phyloP scores from a whole-genome alignment of 805 yeast species.

The Metschnikowia matae region DNA sequence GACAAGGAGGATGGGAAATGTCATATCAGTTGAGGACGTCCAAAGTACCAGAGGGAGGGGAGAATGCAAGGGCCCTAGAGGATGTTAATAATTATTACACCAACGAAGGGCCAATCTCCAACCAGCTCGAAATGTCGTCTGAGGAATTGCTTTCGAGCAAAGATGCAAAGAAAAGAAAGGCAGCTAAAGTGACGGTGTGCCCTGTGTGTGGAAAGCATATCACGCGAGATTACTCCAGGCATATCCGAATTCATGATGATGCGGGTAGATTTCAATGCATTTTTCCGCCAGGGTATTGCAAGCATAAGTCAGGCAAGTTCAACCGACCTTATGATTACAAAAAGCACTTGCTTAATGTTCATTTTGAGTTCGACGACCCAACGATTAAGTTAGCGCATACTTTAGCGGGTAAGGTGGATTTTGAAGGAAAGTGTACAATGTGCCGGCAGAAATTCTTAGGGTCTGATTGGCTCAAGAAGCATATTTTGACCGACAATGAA shows the following conservation, averaged over 20 bases:
- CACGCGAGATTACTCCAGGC: slow-evolving; percentile 39
- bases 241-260: slow-evolving; percentile 42
- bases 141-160: not conserved
- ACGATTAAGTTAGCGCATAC: slow-evolving; percentile 37
- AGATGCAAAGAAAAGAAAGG: slow-evolving; percentile 23
- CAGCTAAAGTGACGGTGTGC: slow-evolving; percentile 36
- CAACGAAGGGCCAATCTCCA: not conserved
- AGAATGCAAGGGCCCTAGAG: not conserved
- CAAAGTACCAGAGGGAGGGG: not conserved
- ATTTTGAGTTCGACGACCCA: slow-evolving; percentile 41
- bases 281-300: slow-evolving; percentile 37
- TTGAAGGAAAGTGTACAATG: slow-evolving; percentile 35
- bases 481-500: slow-evolving; percentile 34
- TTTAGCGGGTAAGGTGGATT: slow-evolving; percentile 38
- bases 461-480: slow-evolving; percentile 52
- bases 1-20: not conserved
- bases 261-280: slow-evolving; percentile 42
- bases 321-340: slow-evolving; percentile 45
- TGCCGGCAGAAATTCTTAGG: slow-evolving; percentile 51
- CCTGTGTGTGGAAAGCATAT: slow-evolving; percentile 38
- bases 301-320: slow-evolving; percentile 40
- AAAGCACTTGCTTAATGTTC: slow-evolving; percentile 41
- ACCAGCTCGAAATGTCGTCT: not conserved
- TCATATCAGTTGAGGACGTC: slow-evolving; percentile 1
- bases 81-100: not conserved